Conservation (phyloP, 73 alveolate genomes). For the Diophrys appendiculata region DNA sequence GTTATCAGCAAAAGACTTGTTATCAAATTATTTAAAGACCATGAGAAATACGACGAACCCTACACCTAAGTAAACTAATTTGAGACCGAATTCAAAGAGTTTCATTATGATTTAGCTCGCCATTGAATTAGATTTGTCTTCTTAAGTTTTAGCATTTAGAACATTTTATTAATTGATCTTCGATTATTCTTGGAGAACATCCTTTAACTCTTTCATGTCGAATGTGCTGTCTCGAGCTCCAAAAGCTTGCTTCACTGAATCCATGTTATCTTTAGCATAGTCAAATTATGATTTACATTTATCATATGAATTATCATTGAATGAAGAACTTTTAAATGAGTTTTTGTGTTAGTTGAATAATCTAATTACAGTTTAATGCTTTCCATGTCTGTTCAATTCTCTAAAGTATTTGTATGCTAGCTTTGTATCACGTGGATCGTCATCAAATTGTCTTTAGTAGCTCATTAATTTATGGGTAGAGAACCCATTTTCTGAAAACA, state of each 20-base stretch:
- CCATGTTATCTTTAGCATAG: constrained; percentile 49
- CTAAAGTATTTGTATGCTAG: constrained; percentile 33
- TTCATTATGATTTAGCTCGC: constrained; percentile 8
- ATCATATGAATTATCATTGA: constrained; percentile 7
- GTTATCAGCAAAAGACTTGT: constrained; percentile 30
- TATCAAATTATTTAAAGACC: constrained; percentile 21
- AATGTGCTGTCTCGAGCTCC: constrained; percentile 1
- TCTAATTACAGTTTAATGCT: constrained; percentile 45
- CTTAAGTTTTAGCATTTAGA: neutral
- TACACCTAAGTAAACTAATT: constrained; percentile 25
- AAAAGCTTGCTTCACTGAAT: neutral
- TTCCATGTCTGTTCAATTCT: constrained; percentile 50
- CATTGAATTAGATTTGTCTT: neutral
- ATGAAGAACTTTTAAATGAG: neutral
- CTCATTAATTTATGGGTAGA: constrained; percentile 7
- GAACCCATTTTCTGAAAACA: constrained; percentile 7
- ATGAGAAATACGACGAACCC: constrained; percentile 37
- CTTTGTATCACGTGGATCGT: constrained; percentile 41
- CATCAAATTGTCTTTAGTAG: constrained; percentile 19
- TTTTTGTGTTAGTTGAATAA: constrained; percentile 30
- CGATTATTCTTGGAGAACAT: neutral
- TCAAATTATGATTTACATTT: constrained; percentile 37
- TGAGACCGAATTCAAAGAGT: constrained; percentile 27
- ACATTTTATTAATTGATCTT: neutral
- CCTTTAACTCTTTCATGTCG: neutral